A percentile compares a stretch with the other conserved stretches of the same genome.
phyloP scores from a whole-genome alignment of 1,284 basidiomycete species.

The Trichosporon sp. region DNA sequence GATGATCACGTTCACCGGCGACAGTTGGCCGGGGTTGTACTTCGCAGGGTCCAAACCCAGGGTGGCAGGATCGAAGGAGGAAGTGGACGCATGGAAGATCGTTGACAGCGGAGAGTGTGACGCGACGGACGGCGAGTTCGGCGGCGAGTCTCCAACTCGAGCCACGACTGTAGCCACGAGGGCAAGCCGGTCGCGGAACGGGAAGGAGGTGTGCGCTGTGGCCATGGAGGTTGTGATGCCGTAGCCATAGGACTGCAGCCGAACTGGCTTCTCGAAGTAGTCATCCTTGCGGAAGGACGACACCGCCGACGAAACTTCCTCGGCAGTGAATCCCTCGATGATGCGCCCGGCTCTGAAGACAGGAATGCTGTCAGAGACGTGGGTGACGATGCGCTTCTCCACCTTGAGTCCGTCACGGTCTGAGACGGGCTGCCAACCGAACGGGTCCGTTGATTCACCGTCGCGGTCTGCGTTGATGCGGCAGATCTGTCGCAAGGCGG shows the following conservation, averaged over 20 bases:
- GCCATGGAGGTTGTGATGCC: constrained; percentile 57
- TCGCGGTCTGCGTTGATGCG: constrained; percentile 61
- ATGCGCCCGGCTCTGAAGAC: constrained; percentile 87
- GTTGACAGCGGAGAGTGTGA: constrained; percentile 49
- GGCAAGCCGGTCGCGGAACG: constrained; percentile 85
- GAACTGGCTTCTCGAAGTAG: constrained; percentile 56
- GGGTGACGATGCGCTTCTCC: constrained; percentile 66
- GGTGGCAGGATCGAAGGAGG: constrained; percentile 63
- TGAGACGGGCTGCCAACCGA: constrained; percentile 74
- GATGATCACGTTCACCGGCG: constrained; percentile 74
- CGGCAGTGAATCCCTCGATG: constrained; percentile 88
- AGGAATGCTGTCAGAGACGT: constrained; percentile 74
- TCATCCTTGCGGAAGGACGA: constrained; percentile 51
- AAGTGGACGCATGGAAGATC: constrained; percentile 68
- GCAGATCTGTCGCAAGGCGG: constrained; percentile 71
- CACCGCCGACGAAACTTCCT: constrained; percentile 72
- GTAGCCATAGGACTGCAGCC: constrained; percentile 75
- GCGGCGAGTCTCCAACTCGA: constrained; percentile 52
- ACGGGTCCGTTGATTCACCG: constrained; percentile 50
- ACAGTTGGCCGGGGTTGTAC: constrained; percentile 70
- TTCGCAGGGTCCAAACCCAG: constrained; percentile 56
- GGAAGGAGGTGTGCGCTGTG: constrained; percentile 65
- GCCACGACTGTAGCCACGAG: constrained; percentile 72
- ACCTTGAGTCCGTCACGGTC: constrained; percentile 72
- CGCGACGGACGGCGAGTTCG: constrained; percentile 45